Percentiles rank a stretch among this genome's conserved stretches.
These are phyloP conservation scores for Xylaria grammica DNA, from an alignment of 495 filamentous ascomycete species.

Conservation along the genomic window DNA sequence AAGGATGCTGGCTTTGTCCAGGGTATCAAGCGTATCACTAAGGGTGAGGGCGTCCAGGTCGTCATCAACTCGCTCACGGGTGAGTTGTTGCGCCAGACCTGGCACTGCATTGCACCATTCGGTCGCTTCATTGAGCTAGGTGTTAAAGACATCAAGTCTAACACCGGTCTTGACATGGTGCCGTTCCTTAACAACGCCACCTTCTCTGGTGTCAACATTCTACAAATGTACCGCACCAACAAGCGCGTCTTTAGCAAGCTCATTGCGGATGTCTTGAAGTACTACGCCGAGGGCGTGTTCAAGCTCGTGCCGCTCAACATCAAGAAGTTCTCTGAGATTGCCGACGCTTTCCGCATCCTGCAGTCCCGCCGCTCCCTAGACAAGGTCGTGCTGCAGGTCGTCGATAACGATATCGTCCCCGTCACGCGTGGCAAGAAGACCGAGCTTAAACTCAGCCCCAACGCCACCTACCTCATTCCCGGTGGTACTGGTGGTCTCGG, in stretches of 20 bases:
- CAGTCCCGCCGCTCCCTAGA: slow-evolving; percentile 57
- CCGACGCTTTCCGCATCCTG: slow-evolving; percentile 55
- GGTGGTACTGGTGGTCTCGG: slow-evolving; percentile 65
- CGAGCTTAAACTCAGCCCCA: slow-evolving; percentile 33
- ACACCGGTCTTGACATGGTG: slow-evolving; percentile 41
- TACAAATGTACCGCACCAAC: slow-evolving; percentile 37
- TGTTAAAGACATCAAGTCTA: slow-evolving; percentile 53
- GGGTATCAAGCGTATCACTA: slow-evolving; percentile 50
- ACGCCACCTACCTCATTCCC: slow-evolving; percentile 57
- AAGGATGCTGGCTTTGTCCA: slow-evolving; percentile 42
- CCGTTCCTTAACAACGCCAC: slow-evolving; percentile 39
- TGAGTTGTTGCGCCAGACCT: slow-evolving; percentile 37
- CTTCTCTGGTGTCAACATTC: slow-evolving; percentile 51
- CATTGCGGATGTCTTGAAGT: slow-evolving; percentile 29
- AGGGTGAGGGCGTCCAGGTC: slow-evolving; percentile 59
- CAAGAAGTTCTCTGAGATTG: slow-evolving; percentile 47
- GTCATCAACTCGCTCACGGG: slow-evolving; percentile 60
- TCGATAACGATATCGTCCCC: slow-evolving; percentile 36
- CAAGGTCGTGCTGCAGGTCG: slow-evolving; percentile 53
- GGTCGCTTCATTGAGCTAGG: slow-evolving; percentile 66
- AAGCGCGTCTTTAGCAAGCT: slow-evolving; percentile 29
- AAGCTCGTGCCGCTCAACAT: slow-evolving; percentile 42
- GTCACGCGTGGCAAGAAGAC: slow-evolving; percentile 32
- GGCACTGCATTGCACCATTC: slow-evolving; percentile 55
- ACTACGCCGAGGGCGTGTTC: slow-evolving; percentile 31